Conservation (phyloP, 73 alveolate genomes). For the Uronychia binucleata region DNA sequence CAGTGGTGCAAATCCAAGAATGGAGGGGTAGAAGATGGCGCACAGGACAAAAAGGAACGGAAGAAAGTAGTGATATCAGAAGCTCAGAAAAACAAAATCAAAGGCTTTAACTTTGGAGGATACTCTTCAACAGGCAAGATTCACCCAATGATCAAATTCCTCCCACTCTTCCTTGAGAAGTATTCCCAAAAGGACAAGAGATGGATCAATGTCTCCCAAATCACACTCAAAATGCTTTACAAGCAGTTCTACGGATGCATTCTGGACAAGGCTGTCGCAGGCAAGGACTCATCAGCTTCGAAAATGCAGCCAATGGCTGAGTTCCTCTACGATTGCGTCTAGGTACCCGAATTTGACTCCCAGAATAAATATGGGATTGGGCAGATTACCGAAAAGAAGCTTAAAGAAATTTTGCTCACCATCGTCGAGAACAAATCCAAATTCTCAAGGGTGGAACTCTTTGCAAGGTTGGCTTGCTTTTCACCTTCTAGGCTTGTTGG, state of each 20-base stretch:
- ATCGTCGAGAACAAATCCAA: not conserved
- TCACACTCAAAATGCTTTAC: not conserved
- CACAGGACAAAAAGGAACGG: not conserved
- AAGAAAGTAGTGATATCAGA: not conserved
- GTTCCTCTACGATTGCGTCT: not conserved
- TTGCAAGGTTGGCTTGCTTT: not conserved
- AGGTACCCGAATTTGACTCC: not conserved
- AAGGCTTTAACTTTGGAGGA: not conserved
- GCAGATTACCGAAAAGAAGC: not conserved
- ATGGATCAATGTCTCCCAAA: not conserved
- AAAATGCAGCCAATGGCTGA: not conserved
- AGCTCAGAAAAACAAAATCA: not conserved
- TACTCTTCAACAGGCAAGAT: not conserved
- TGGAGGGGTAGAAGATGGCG: not conserved
- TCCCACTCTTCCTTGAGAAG: not conserved
- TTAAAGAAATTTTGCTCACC: not conserved
- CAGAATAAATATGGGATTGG: not conserved
- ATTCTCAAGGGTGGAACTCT: not conserved
- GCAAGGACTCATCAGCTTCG: not conserved
- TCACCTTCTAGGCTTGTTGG: no score
- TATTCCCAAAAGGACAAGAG: not conserved
- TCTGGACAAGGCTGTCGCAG: not conserved
- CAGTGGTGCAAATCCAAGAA: not conserved
- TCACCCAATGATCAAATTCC: not conserved
- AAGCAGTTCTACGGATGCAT: not conserved